A percentile compares a stretch with the other conserved stretches of the same genome.
Conservation (phyloP, 2,329 filamentous ascomycete genomes). For the Penicillium sp. region DNA sequence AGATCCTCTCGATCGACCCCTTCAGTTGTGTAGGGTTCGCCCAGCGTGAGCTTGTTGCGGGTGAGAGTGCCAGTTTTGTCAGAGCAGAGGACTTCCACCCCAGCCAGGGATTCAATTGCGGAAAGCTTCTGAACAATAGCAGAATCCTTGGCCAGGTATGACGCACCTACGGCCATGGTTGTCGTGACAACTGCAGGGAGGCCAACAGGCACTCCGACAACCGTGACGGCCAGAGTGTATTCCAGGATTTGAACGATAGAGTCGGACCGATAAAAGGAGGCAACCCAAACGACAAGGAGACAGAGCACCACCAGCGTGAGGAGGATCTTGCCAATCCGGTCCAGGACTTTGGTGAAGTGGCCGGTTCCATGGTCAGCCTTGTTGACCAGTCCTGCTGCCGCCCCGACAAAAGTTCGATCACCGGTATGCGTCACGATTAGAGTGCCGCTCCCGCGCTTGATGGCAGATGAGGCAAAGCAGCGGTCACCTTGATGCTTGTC, state of each 20-base stretch:
- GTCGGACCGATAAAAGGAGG: constrained; percentile 84
- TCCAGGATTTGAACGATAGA: constrained; percentile 71
- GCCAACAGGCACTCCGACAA: constrained; percentile 88
- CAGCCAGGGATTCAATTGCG: constrained; percentile 85
- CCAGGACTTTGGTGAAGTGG: constrained; percentile 88
- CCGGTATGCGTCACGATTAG: constrained; percentile 78
- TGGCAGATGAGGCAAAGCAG: constrained; percentile 78
- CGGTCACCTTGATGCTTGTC: constrained; percentile 79
- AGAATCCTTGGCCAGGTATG: constrained; percentile 86
- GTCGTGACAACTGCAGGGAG: constrained; percentile 90
- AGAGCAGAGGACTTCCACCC: constrained; percentile 89
- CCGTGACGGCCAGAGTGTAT: constrained; percentile 83
- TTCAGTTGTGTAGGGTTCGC: constrained; percentile 76
- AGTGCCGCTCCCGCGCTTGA: constrained; percentile 86
- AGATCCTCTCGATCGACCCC: constrained; percentile 83
- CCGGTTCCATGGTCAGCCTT: constrained; percentile 68
- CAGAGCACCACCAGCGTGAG: constrained; percentile 76
- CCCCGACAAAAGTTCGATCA: constrained; percentile 86
- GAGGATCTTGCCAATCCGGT: constrained; percentile 77
- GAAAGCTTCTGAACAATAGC: constrained; percentile 91
- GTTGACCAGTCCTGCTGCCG: constrained; percentile 78
- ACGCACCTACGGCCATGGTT: constrained; percentile 89
- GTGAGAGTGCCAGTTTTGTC: constrained; percentile 93
- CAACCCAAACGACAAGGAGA: constrained; percentile 77
- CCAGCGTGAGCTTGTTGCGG: constrained; percentile 87